Percentiles rank a stretch among this genome's conserved stretches.
Conservation (phyloP, 2,329 filamentous ascomycete species). For the Bipolaris sorokiniana region DNA sequence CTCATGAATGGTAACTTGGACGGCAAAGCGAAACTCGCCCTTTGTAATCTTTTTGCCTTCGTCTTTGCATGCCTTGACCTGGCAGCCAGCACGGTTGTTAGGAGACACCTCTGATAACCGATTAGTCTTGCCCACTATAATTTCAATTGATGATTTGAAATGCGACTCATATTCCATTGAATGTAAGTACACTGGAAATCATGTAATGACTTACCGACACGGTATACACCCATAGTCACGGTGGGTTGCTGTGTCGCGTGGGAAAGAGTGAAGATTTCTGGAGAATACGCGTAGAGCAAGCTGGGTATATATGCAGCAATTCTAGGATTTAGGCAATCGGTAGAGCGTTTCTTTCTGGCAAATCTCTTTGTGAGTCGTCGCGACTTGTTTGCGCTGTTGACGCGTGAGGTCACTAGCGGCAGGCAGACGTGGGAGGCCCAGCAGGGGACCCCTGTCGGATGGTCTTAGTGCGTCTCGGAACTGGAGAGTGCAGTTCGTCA, state of each 20-base stretch:
- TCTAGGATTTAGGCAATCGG: neutral
- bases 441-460: slow-evolving; percentile 6
- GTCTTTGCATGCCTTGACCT: slow-evolving; percentile 74
- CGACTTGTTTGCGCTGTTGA: slow-evolving; percentile 16
- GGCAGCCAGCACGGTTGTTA: slow-evolving; percentile 75
- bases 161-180: neutral
- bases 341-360: neutral
- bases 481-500: slow-evolving; percentile 22
- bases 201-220: slow-evolving; percentile 28
- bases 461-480: slow-evolving; percentile 21
- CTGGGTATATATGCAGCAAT: slow-evolving; percentile 5
- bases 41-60: slow-evolving; percentile 73
- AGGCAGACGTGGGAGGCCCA: slow-evolving; percentile 16
- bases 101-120: slow-evolving; percentile 26
- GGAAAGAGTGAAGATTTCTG: neutral
- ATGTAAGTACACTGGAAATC: neutral
- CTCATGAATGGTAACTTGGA: slow-evolving; percentile 67
- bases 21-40: slow-evolving; percentile 72
- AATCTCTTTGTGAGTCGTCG: slow-evolving; percentile 8
- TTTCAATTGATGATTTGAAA: neutral
- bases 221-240: slow-evolving; percentile 36
- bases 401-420: slow-evolving; percentile 22
- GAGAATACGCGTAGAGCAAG: slow-evolving; percentile 4
- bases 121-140: neutral
- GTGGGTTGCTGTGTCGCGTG: slow-evolving; percentile 2